Conservation (phyloP, 768 basidiomycete species). For the Lactifluus rugatus region DNA sequence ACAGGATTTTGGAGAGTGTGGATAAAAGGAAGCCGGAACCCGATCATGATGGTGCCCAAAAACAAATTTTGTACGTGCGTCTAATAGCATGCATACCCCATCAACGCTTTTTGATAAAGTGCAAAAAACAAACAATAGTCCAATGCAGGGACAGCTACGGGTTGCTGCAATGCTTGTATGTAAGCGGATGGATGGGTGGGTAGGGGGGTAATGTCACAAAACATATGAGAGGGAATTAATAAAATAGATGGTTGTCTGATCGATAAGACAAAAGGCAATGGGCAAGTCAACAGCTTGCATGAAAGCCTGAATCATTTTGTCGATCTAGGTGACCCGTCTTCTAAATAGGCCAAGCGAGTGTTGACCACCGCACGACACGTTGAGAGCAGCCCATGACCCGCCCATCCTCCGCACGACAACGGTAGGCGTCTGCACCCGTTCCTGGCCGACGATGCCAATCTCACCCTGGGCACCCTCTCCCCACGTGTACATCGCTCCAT, state of each 20-base stretch:
- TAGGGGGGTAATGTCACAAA: not conserved
- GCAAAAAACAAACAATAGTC: not conserved
- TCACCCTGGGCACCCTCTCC: constrained; percentile 73
- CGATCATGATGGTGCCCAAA: not conserved
- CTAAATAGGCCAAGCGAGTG: constrained; percentile 45
- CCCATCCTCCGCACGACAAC: constrained; percentile 65
- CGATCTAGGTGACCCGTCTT: constrained; percentile 11
- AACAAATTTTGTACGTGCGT: not conserved
- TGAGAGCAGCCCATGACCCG: constrained; percentile 54
- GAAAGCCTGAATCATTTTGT: not conserved
- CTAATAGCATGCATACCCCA: not conserved
- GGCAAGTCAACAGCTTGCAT: not conserved
- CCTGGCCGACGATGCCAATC: constrained; percentile 45
- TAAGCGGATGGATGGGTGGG: not conserved
- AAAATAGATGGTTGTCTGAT: constrained; percentile 9
- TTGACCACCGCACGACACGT: constrained; percentile 69
- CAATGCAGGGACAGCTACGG: not conserved
- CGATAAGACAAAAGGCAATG: not conserved
- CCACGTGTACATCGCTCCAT: constrained; percentile 66
- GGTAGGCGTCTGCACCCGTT: constrained; percentile 53
- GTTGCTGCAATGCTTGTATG: not conserved
- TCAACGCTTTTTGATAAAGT: not conserved
- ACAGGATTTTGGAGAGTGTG: not conserved
- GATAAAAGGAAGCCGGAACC: not conserved
- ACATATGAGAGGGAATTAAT: constrained; percentile 12